Evolutionary conservation across 1,284 basidiomycete genomes (phyloP), one percentile per base, ranked within the genome.

Genomic region (Irpex rosettiformis): DNA sequence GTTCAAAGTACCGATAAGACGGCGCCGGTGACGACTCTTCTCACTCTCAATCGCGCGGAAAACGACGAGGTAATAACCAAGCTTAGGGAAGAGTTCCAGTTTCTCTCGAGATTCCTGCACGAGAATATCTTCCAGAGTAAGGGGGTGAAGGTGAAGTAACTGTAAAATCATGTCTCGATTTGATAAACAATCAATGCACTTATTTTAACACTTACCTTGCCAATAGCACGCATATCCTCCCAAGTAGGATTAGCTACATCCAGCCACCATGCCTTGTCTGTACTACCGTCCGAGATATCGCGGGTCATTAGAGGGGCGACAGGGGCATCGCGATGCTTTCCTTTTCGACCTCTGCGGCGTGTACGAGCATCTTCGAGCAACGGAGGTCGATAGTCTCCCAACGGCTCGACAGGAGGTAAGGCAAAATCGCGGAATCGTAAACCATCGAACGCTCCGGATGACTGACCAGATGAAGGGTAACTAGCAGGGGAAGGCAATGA

Each of bases 41-140:
- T 76, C 73, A 61, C 79, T 81, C 66, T 94, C 93, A 51, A 97
- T 84, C 1, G 94, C 90, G 54, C 93, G 85, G 63, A 98, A 91
- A 7, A 91, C 91, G 58, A 98, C 79, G 68, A 98, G 94, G 72
- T 97, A 95, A 73, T 98, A 98, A 0, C 95, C 95, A 6, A 98
- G 81, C 61, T 85, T 86, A 4, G 92, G 87, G 70, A 96, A 98
- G 3, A 88, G 76, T 68, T 98, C 96, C 13, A 97, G 77, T 73
- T 98, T 98, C 73, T 98, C 96, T 33, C 94, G 84, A 18, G 93
- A 89, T 63, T 98, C 95, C 73, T 93, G 89, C 63, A 95, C 93
- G n/a, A 98, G 74, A 33, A 98, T 94, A 75, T 98, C 96, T 73
- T 98, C 96, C 13, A 98, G 81, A 0, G 96, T 98, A 21, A 98